Conservation (phyloP, 495 filamentous ascomycete genomes). For the Aspergillus indologenus region DNA sequence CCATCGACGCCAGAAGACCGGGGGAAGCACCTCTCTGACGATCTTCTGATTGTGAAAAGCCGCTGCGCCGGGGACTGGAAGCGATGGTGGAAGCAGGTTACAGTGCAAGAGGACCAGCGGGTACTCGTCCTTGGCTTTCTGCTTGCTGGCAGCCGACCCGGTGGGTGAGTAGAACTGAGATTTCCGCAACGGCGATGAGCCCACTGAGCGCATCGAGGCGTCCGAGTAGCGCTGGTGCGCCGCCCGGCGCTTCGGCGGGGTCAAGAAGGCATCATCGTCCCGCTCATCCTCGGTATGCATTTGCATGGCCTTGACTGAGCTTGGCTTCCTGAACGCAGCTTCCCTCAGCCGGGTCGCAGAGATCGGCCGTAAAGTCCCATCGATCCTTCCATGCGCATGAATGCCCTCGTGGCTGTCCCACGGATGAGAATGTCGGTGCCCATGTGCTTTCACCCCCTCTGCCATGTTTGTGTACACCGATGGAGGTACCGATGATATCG, state of each 20-base stretch:
- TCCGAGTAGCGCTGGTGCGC: conserved; percentile 25
- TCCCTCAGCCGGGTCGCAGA: conserved; percentile 37
- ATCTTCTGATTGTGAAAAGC: conserved; percentile 45
- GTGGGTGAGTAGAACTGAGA: conserved; percentile 48
- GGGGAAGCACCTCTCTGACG: conserved; percentile 55
- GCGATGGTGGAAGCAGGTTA: conserved; percentile 70
- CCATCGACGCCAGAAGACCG: conserved; percentile 66
- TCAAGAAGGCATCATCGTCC: conserved; percentile 39
- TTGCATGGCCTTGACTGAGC: conserved; percentile 73
- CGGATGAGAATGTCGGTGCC: conserved; percentile 22
- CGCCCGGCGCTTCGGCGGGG: conserved; percentile 33
- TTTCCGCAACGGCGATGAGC: conserved; percentile 36
- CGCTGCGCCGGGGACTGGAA: conserved; percentile 57
- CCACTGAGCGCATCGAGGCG: conserved; percentile 34
- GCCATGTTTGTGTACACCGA: conserved; percentile 36
- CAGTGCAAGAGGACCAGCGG: conserved; percentile 88
- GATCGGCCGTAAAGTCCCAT: conserved; percentile 18
- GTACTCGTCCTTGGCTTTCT: conserved; percentile 58
- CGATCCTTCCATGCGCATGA: conserved; percentile 19
- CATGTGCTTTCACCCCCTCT: conserved; percentile 22
- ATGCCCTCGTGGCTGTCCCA: conserved; percentile 26
- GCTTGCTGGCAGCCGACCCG: conserved; percentile 39
- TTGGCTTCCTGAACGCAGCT: conserved; percentile 64
- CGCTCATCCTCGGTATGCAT: conserved; percentile 58
- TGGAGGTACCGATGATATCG: conserved; percentile 40